Percentiles rank a stretch among this genome's conserved stretches.
phyloP scores from a whole-genome alignment of 495 filamentous ascomycete species.

The Aspergillus haitiensis region DNA sequence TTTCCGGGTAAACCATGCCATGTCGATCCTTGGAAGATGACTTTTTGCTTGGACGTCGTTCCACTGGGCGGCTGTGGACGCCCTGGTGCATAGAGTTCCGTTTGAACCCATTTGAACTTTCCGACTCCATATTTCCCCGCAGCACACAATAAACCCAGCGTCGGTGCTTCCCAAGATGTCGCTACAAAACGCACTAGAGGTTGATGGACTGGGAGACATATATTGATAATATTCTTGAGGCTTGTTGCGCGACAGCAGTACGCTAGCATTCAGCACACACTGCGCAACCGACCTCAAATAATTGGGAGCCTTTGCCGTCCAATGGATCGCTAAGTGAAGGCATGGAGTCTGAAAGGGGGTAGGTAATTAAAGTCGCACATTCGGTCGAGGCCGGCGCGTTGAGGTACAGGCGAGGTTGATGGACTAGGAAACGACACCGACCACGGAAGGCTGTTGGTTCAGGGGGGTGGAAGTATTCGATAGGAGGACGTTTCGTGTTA shows the following conservation, averaged over 20 bases:
- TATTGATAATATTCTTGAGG: conserved; percentile 18
- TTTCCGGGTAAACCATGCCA: conserved; percentile 55
- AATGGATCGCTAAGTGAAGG: conserved; percentile 43
- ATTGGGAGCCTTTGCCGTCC: conserved; percentile 40
- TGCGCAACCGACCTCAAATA: conserved; percentile 38
- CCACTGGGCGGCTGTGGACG: conserved; percentile 45
- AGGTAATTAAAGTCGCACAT: conserved; percentile 35
- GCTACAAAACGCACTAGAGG: conserved; percentile 25
- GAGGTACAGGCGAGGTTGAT: conserved; percentile 33
- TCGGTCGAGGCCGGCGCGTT: conserved; percentile 35
- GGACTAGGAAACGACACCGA: conserved; percentile 22
- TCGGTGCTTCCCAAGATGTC: conserved; percentile 25
- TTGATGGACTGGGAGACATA: conserved; percentile 21
- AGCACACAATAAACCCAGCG: conserved; percentile 19
- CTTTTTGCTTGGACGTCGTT: conserved; percentile 54
- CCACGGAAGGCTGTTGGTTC: conserved; percentile 17
- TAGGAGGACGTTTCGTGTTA: conserved; percentile 7
- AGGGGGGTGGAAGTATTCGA: conserved; percentile 11
- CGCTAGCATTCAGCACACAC: conserved; percentile 29
- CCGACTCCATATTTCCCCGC: conserved; percentile 45
- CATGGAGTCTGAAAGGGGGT: conserved; percentile 45
- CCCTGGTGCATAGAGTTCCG: conserved; percentile 48
- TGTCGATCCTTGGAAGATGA: conserved; percentile 54
- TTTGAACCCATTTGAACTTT: conserved; percentile 44
- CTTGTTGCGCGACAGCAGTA: conserved; percentile 34